Base-by-base conservation (phyloP, 2,329 filamentous ascomycete species). In the Fusarium concolor region DNA sequence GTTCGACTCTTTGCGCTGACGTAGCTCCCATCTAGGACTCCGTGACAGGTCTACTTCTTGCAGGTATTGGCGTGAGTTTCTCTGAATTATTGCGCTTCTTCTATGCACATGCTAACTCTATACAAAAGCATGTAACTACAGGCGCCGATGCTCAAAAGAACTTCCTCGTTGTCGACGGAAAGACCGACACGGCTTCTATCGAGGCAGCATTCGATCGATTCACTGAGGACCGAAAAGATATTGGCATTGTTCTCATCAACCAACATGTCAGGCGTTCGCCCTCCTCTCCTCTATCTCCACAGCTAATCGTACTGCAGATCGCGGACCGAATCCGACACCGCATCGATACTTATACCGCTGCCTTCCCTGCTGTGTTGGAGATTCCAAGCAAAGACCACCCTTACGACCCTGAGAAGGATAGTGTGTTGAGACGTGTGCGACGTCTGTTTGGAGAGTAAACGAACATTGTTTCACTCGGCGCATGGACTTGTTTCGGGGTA, bases 381-480 rank as follows among this genome's bases (percentile, higher is more conserved):
- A 98, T 99, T 64, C 96, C 96, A 24, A 97, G 93, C 82, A 99
- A 99, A 85, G 96, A 99, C 79, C 96, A 99, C 79, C 96, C 96
- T 3, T 99, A 99, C 77, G 95, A 99, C 75, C 96, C 96, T 0
- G 96, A 99, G 82, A 99, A 99, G 85, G 96, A 99, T 80, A 98
- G 95, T 77, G 95, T 99, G 42, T 80, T 99, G 81, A 92, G 94
- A 82, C 87, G 96, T 71, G 96, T 99, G 44, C 83, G 86, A 65
- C 83, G 86, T 61, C 70, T 89, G 57, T 90, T 90, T 81, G 88
- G 88, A 72, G 88, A 94, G 83, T 94, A 87, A 78, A 41, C 26
- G 37, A 29, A 29, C 10, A 20, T 17, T 10, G 29, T 47, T 43
- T 49, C 52, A 28, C 17, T 37, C 2, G 49, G 47, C 51, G 49